Percentiles rank a stretch among this genome's conserved stretches.
These are phyloP conservation scores for Rhizophora apiculata DNA, from an alignment of 345 rosid species.

Conservation along the genomic window DNA sequence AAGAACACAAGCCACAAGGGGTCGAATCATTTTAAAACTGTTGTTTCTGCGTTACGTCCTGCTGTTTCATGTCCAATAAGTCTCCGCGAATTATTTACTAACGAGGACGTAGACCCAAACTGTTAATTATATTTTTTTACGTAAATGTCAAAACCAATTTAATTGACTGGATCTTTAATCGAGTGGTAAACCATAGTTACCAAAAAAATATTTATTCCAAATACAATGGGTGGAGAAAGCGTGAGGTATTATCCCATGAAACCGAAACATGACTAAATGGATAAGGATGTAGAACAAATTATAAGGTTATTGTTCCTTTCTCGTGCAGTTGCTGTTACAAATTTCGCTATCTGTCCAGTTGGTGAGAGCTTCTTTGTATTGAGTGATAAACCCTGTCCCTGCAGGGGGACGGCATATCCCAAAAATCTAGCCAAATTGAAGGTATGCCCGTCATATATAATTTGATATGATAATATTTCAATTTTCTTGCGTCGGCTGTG, in stretches of 20 bases:
- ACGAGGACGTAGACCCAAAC: too few species aligned
- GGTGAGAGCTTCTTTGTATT: constrained; percentile 9
- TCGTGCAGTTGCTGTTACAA: constrained; percentile 6
- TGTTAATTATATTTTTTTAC: too few species aligned
- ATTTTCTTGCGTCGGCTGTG: constrained; percentile 14
- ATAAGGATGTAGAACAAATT: constrained; percentile 14
- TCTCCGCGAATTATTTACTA: too few species aligned
- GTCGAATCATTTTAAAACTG: background rate
- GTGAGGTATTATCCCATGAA: constrained; percentile 3
- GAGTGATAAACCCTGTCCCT: constrained; percentile 6
- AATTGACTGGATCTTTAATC: too few species aligned
- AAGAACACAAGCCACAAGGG: constrained; percentile 16
- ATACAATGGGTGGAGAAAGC: background rate
- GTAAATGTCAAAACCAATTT: too few species aligned
- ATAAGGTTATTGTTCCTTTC: background rate
- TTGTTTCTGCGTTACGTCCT: background rate
- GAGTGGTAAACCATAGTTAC: background rate
- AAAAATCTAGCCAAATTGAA: constrained; percentile 29
- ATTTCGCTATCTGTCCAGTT: constrained; percentile 16
- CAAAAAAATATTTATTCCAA: background rate
- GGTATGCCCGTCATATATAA: background rate
- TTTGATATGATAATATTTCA: background rate
- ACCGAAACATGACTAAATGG: constrained; percentile 8
- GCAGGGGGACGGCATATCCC: constrained; percentile 30
- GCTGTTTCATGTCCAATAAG: too few species aligned